These are phyloP conservation scores for Hordeum marinum DNA, from an alignment of 176 grass and related monocot species.

Conservation along the genomic window DNA sequence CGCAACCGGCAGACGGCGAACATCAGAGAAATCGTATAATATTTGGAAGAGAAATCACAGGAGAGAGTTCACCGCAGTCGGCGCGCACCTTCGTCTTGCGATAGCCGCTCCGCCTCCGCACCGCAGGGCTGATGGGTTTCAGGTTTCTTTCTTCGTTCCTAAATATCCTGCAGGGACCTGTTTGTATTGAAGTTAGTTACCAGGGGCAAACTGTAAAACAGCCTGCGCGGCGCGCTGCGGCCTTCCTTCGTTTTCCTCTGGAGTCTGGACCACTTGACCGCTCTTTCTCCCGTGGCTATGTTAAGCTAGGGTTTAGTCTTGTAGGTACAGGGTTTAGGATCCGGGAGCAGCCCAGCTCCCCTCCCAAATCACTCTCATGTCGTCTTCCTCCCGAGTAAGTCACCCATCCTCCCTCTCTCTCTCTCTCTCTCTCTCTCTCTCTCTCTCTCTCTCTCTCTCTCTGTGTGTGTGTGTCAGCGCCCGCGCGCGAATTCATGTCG, in stretches of 20 bases:
- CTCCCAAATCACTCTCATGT: conserved; percentile 1
- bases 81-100: too few relatives aligned
- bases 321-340: neutral
- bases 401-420: neutral
- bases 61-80: too few relatives aligned
- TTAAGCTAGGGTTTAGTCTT: neutral
- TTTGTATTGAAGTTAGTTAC: neutral
- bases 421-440: neutral
- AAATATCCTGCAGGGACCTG: neutral
- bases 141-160: too few relatives aligned
- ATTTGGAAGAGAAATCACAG: too few relatives aligned
- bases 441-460: neutral
- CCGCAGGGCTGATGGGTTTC: too few relatives aligned
- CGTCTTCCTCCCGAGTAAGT: conserved; percentile 37
- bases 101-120: too few relatives aligned
- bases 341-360: neutral
- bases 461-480: neutral
- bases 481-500: neutral
- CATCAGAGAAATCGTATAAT: too few relatives aligned
- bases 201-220: neutral
- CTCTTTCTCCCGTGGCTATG: neutral
- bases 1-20: too few relatives aligned
- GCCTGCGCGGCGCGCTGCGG: neutral
- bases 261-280: neutral
- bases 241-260: neutral